These are phyloP conservation scores for Lichtheimia corymbifera DNA, from an alignment of 371 early-diverging fungal species.

Conservation along the genomic window DNA sequence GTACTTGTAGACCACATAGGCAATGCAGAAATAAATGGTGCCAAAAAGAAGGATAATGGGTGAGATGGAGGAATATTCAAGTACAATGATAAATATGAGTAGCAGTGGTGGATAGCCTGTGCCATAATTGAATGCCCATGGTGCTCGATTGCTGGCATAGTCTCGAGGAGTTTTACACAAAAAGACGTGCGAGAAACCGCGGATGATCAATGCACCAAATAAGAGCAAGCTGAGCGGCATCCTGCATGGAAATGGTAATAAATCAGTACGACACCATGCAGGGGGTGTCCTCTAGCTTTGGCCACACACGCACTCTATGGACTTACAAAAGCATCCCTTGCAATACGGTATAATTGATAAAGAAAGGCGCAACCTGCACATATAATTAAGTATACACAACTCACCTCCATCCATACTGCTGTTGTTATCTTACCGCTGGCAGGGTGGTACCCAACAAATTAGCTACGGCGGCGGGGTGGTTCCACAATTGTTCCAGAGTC, in stretches of 20 bases:
- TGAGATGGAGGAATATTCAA: constrained; percentile 85
- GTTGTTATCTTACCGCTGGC: constrained; percentile 39
- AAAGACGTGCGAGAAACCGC: constrained; percentile 44
- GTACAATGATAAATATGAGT: constrained; percentile 83
- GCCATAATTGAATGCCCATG: constrained; percentile 63
- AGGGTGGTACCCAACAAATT: constrained; percentile 61
- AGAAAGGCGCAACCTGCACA: constrained; percentile 72
- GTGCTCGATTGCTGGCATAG: constrained; percentile 58
- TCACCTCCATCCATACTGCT: background rate
- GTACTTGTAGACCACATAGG: constrained; percentile 85
- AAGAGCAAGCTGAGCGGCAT: constrained; percentile 70
- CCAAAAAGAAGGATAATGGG: constrained; percentile 86
- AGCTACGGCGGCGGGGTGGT: constrained; percentile 59
- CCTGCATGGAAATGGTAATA: constrained; percentile 14
- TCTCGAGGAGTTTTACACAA: constrained; percentile 74
- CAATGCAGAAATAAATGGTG: constrained; percentile 73
- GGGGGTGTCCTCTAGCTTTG: no score
- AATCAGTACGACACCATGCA: no score
- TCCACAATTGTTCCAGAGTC: constrained; percentile 40
- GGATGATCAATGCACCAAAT: constrained; percentile 48
- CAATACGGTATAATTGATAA: constrained; percentile 74
- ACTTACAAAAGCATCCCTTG: constrained; percentile 63
- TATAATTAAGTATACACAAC: background rate
- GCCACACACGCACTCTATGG: no score
- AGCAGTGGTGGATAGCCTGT: constrained; percentile 66